Conservation (phyloP, 2,329 filamentous ascomycete genomes). For the Penicillium brevicompactum region DNA sequence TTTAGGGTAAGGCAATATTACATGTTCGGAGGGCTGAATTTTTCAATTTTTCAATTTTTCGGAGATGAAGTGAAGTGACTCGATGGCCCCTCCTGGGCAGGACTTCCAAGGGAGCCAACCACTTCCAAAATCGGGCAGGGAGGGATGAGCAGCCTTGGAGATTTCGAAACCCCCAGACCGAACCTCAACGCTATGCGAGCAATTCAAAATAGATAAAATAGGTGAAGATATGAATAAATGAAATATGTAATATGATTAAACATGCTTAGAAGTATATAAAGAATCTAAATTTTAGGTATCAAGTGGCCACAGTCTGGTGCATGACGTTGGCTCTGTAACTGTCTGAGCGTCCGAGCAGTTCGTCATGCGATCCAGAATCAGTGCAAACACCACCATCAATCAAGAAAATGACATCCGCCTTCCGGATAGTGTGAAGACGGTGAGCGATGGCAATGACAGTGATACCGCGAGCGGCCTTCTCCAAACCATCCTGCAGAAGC, state of each 20-base stretch:
- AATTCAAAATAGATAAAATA: no score
- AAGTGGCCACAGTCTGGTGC: conserved; percentile 38
- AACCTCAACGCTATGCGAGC: no score
- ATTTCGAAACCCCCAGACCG: no score
- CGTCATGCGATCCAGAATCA: conserved; percentile 64
- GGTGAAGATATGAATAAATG: no score
- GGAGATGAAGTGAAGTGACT: no score
- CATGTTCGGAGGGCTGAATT: no score
- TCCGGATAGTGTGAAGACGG: conserved; percentile 55
- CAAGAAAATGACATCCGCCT: conserved; percentile 78
- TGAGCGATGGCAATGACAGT: conserved; percentile 47
- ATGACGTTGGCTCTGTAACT: conserved; percentile 44
- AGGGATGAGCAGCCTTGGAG: no score
- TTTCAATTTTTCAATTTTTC: no score
- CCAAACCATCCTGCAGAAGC: conserved; percentile 48
- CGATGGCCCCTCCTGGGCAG: no score
- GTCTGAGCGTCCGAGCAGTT: conserved; percentile 54
- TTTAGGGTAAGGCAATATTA: no score
- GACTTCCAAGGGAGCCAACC: no score
- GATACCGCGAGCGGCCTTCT: conserved; percentile 33
- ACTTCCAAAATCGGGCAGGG: no score
- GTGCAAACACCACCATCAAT: conserved; percentile 68
- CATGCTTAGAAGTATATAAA: neutral
- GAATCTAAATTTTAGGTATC: conserved; percentile 1
- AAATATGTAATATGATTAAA: conserved; percentile 1